phyloP scores from a whole-genome alignment of 169 alveolate genomes.

The Plasmodium gonderi region DNA sequence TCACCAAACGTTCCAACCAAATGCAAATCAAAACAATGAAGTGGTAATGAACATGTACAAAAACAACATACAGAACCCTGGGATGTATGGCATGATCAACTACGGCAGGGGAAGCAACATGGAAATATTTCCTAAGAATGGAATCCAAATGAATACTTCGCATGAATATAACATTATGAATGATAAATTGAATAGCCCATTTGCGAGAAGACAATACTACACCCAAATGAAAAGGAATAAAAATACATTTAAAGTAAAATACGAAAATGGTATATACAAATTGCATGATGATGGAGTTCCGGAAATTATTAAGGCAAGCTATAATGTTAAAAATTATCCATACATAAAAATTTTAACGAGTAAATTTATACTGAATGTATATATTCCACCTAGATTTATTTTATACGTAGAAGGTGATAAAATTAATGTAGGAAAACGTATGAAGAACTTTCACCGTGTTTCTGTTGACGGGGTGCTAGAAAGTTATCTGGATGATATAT shows the following conservation, averaged over 20 bases:
- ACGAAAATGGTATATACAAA: slow-evolving; percentile 26
- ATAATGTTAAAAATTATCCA: slow-evolving; percentile 79
- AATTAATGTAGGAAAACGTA: slow-evolving; percentile 64
- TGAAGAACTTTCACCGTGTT: slow-evolving; percentile 74
- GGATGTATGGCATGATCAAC: slow-evolving; percentile 15
- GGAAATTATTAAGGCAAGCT: slow-evolving; percentile 77
- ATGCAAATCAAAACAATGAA: background rate
- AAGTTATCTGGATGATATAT: slow-evolving; percentile 80
- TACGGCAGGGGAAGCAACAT: background rate
- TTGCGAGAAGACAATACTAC: background rate
- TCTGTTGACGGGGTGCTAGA: slow-evolving; percentile 83
- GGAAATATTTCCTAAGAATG: background rate
- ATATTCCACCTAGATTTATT: slow-evolving; percentile 87
- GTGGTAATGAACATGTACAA: slow-evolving; percentile 39
- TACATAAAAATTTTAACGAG: slow-evolving; percentile 81
- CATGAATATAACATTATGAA: background rate
- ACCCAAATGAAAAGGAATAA: background rate
- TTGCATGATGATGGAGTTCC: slow-evolving; percentile 83
- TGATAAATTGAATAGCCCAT: background rate
- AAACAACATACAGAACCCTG: slow-evolving; percentile 37
- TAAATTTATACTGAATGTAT: slow-evolving; percentile 81
- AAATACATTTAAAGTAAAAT: slow-evolving; percentile 20
- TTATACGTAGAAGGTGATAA: slow-evolving; percentile 86
- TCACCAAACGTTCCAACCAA: background rate
- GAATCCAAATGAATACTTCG: background rate